phyloP scores from a whole-genome alignment of 108 stramenopile genomes.

The Pseudonitzschia pungens region DNA sequence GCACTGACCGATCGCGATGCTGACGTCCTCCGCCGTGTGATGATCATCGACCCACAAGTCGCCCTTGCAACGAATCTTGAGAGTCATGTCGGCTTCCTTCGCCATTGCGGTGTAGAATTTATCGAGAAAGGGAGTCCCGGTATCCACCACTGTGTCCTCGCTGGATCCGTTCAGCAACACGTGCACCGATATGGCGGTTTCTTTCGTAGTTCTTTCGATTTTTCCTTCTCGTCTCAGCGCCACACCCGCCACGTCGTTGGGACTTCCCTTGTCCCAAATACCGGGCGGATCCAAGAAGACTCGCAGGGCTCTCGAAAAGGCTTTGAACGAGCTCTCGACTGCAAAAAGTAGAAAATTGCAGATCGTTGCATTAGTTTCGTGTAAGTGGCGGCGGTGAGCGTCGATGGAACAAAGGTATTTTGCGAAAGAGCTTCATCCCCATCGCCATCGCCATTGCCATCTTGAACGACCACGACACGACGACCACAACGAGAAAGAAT shows the following conservation, averaged over 20 bases:
- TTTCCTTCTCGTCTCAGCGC: constrained; percentile 52
- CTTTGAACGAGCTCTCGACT: constrained; percentile 85
- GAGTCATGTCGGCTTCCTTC: constrained; percentile 62
- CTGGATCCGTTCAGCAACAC: constrained; percentile 50
- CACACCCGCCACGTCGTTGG: constrained; percentile 43
- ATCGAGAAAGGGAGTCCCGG: constrained; percentile 86
- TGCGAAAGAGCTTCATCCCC: too few species aligned
- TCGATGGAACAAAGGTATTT: neutral
- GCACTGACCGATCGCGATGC: constrained; percentile 90
- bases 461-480: too few species aligned
- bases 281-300: constrained; percentile 58
- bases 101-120: constrained; percentile 70
- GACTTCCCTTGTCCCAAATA: constrained; percentile 52
- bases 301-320: constrained; percentile 74
- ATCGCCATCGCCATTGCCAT: too few species aligned
- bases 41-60: constrained; percentile 97
- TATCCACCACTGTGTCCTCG: constrained; percentile 45
- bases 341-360: neutral
- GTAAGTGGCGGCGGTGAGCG: too few species aligned
- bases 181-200: constrained; percentile 70
- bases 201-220: constrained; percentile 75
- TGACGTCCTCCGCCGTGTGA: constrained; percentile 95
- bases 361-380: neutral
- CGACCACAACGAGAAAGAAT: neutral
- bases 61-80: constrained; percentile 73